phyloP scores from a whole-genome alignment of 768 basidiomycete species.

The Podaxis sp. region DNA sequence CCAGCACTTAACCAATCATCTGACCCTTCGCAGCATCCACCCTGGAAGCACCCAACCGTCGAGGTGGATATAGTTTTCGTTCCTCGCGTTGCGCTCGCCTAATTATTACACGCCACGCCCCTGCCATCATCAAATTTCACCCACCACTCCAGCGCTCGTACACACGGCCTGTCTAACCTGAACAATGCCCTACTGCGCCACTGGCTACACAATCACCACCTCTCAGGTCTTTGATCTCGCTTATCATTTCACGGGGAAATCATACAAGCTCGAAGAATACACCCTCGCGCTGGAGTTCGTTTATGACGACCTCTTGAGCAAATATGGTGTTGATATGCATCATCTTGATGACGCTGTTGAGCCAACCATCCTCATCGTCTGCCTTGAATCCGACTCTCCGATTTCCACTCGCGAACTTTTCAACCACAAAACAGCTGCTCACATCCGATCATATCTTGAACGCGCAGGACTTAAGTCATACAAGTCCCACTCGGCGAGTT shows the following conservation, averaged over 20 bases:
- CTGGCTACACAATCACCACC: conserved; percentile 7
- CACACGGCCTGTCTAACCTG: background rate
- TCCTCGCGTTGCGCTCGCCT: background rate
- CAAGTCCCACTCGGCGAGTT: background rate
- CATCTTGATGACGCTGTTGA: conserved; percentile 8
- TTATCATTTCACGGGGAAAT: conserved; percentile 8
- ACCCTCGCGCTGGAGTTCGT: background rate
- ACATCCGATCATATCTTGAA: conserved; percentile 6
- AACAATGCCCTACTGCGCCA: conserved; percentile 7
- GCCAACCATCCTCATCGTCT: conserved; percentile 10
- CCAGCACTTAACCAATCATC: background rate
- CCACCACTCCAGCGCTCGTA: background rate
- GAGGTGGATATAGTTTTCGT: background rate
- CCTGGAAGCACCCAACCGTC: background rate
- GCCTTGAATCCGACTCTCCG: conserved; percentile 2
- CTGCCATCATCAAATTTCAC: background rate
- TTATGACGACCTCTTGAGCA: conserved; percentile 5
- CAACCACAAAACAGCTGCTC: background rate
- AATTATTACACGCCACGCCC: background rate
- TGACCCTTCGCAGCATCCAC: background rate
- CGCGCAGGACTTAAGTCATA: conserved; percentile 2
- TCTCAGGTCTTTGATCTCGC: background rate
- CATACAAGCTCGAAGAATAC: conserved; percentile 8
- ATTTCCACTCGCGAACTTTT: background rate
- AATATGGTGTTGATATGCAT: conserved; percentile 11